These are phyloP conservation scores for Podaxis mareebaensis DNA, from an alignment of 768 basidiomycete genomes.

Conservation along the genomic window DNA sequence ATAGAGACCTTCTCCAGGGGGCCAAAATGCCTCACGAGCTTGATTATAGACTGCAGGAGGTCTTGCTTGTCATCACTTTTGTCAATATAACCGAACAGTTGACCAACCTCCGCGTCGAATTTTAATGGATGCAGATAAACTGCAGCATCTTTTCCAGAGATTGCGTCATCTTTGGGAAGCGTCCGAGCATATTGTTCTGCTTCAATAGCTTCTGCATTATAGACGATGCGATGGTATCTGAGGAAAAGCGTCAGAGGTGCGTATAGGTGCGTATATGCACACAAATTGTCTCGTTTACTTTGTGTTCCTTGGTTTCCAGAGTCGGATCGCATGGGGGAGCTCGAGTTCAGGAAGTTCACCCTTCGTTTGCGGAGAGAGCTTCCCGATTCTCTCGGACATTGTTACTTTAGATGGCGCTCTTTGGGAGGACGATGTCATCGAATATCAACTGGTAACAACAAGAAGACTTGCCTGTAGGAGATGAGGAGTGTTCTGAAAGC, in stretches of 20 bases:
- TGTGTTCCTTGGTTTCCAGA: slow-evolving; percentile 51
- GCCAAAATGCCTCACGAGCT: slow-evolving; percentile 62
- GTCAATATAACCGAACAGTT: neutral
- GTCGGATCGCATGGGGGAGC: slow-evolving; percentile 60
- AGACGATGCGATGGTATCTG: slow-evolving; percentile 47
- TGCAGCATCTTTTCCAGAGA: slow-evolving; percentile 24
- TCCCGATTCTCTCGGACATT: slow-evolving; percentile 10
- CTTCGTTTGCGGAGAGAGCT: slow-evolving; percentile 40
- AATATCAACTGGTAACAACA: slow-evolving; percentile 10
- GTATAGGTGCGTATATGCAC: neutral
- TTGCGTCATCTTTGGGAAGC: slow-evolving; percentile 21
- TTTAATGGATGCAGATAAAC: slow-evolving; percentile 57
- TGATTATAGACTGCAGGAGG: slow-evolving; percentile 29
- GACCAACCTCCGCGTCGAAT: slow-evolving; percentile 58
- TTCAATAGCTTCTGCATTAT: slow-evolving; percentile 56
- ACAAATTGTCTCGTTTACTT: slow-evolving; percentile 40
- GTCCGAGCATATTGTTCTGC: slow-evolving; percentile 34
- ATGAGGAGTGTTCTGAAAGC: slow-evolving; percentile 74
- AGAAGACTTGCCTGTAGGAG: slow-evolving; percentile 61
- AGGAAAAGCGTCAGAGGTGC: neutral
- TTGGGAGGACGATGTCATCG: neutral
- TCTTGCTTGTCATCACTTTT: neutral
- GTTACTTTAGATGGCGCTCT: slow-evolving; percentile 2
- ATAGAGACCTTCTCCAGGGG: slow-evolving; percentile 55
- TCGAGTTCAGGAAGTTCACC: slow-evolving; percentile 38